phyloP scores from a whole-genome alignment of 1,284 basidiomycete species.

The Puccinia polysora region DNA sequence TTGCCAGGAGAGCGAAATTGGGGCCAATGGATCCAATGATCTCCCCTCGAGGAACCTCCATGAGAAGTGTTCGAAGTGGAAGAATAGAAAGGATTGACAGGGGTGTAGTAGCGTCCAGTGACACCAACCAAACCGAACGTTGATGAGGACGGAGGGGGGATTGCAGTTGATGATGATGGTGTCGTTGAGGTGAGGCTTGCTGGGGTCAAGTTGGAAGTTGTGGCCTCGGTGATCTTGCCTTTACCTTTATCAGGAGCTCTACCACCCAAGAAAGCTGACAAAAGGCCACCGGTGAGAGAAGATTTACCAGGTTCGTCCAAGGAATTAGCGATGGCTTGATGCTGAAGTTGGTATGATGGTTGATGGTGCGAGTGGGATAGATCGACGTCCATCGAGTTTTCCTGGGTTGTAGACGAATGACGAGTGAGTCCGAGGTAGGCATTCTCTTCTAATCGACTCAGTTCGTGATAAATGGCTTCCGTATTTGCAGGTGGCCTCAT shows the following conservation, averaged over 20 bases:
- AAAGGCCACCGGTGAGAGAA: constrained; percentile 21
- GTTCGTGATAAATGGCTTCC: constrained; percentile 35
- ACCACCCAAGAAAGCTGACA: constrained; percentile 28
- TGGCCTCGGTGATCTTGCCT: constrained; percentile 34
- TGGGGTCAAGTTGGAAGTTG: constrained; percentile 3
- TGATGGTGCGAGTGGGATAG: constrained; percentile 20
- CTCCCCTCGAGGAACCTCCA: constrained; percentile 16
- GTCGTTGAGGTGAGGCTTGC: too few relatives aligned
- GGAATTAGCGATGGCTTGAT: constrained; percentile 19
- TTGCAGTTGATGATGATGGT: neutral
- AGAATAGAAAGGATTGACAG: constrained; percentile 7
- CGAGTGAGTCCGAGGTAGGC: constrained; percentile 29
- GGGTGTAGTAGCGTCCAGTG: too few relatives aligned
- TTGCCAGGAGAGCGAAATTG: constrained; percentile 17
- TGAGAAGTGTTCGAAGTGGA: neutral
- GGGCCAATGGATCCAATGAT: constrained; percentile 33
- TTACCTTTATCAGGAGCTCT: constrained; percentile 32
- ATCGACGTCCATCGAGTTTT: constrained; percentile 41
- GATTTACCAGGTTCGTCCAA: constrained; percentile 24
- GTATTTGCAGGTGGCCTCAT: constrained; percentile 31
- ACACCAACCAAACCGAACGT: constrained; percentile 15
- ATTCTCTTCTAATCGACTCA: constrained; percentile 37
- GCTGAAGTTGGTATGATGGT: constrained; percentile 31
- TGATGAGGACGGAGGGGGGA: constrained; percentile 3
- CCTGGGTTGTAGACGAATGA: constrained; percentile 16